Percentiles rank a stretch among this genome's conserved stretches.
phyloP scores from a whole-genome alignment of 2,329 filamentous ascomycete species.

The Hypoxylon rubiginosum region DNA sequence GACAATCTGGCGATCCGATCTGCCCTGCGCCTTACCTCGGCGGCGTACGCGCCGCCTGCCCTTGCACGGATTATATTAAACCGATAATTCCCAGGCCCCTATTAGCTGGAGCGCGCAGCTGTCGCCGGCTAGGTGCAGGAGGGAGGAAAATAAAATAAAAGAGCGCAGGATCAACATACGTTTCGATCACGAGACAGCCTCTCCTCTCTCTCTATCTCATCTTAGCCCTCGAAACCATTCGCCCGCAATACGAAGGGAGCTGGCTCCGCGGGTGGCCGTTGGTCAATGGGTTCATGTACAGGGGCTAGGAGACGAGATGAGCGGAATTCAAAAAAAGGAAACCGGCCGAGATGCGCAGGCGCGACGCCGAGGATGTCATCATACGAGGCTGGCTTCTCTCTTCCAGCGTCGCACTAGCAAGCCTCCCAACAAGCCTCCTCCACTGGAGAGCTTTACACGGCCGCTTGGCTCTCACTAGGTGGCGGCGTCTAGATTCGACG shows the following conservation, averaged over 20 bases:
- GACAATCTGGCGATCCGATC: slow-evolving; percentile 27
- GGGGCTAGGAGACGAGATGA: not conserved
- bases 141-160: not conserved
- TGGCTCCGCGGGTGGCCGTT: not conserved
- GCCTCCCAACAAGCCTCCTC: not conserved
- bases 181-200: not conserved
- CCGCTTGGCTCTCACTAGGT: not conserved
- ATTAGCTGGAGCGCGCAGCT: slow-evolving; percentile 26
- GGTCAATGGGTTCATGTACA: not conserved
- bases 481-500: slow-evolving; percentile 1
- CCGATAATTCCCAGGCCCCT: slow-evolving; percentile 15
- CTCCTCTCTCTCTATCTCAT: not conserved
- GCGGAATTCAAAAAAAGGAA: not conserved
- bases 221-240: not conserved
- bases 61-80: slow-evolving; percentile 18
- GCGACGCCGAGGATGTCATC: not conserved
- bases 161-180: not conserved
- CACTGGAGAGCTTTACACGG: not conserved
- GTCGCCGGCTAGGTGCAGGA: slow-evolving; percentile 36
- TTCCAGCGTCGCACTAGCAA: not conserved
- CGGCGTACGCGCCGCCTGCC: slow-evolving; percentile 3
- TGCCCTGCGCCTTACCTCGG: slow-evolving; percentile 4
- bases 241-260: not conserved
- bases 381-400: not conserved
- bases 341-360: not conserved